Base-by-base conservation (phyloP, 2,329 filamentous ascomycete genomes). In the Fusarium sulawesiense region DNA sequence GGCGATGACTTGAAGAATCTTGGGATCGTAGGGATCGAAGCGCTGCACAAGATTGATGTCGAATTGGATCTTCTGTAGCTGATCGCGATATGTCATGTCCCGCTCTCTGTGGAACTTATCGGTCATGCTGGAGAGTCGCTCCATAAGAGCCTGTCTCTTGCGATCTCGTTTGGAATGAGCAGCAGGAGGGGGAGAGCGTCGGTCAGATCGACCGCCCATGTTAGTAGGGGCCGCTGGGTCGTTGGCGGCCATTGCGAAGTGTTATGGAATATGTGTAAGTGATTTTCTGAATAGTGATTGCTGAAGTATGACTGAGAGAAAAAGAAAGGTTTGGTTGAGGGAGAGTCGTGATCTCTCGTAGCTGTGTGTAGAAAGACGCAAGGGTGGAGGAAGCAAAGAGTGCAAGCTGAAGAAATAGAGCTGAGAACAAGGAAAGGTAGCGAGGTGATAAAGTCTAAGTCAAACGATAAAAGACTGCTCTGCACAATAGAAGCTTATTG, bases 61-160 rank as follows among this genome's bases (percentile, higher is more conserved):
- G 70, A 93, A 90, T 81, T 98, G 94, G n/a, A 98, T 89, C 72
- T 93, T 93, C 76, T 96, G 91, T 4, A 98, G 87, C 80, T 98
- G 93, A 71, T 96, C 92, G 67, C 94, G 90, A 80, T 97, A 98
- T 75, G 93, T 90, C 68, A 88, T 85, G 79, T 97, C 93, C 70
- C 93, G 88, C 76, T 97, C 94, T 68, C 91, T 88, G 69, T 89
- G 88, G 80, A 97, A 95, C 71, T 90, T 90, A 56, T 91, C 89
- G 57, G 91, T 90, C 80, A 98, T 89, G 59, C 90, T 88, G 42
- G 89, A 87, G 9, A 97, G 87, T 69, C 92, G 91, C 66, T 97
- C 94, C 72, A 90, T 89, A 66, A 98, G 89, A 75, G 91, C 89
- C 75, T 93, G 93, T 67, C 94, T 91, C 78, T 94, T 91, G 80